Percentiles rank a stretch among this genome's conserved stretches.
These are phyloP conservation scores for Diutina ranongensis DNA, from an alignment of 1,139 yeast species.

Conservation along the genomic window DNA sequence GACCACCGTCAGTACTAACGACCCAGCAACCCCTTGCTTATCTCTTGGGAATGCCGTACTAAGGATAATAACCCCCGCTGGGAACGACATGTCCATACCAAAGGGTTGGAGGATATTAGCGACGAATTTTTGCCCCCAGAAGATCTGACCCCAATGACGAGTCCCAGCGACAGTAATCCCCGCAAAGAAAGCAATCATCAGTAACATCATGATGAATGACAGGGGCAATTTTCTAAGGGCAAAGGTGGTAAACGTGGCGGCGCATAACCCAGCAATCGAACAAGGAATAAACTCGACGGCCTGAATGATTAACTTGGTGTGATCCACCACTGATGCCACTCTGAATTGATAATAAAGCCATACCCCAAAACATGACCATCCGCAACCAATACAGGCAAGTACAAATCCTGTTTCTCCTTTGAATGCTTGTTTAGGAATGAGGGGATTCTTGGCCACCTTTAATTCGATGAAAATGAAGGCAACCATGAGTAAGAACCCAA, in stretches of 20 bases:
- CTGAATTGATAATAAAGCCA: constrained; percentile 40
- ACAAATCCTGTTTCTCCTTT: constrained; percentile 32
- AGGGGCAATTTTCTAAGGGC: constrained; percentile 28
- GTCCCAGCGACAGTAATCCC: constrained; percentile 34
- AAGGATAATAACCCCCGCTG: constrained; percentile 7
- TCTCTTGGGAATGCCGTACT: constrained; percentile 1
- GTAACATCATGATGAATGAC: constrained; percentile 29
- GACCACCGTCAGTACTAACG: constrained; percentile 7
- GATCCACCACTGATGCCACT: constrained; percentile 22
- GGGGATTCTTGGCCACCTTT: constrained; percentile 25
- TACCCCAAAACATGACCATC: constrained; percentile 53
- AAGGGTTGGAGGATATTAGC: constrained; percentile 34
- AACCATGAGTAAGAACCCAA: constrained; percentile 28
- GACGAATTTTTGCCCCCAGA: constrained; percentile 45
- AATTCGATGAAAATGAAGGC: constrained; percentile 26
- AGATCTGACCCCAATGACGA: constrained; percentile 33
- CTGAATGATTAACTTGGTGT: constrained; percentile 21
- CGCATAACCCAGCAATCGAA: constrained; percentile 29
- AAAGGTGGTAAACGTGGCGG: constrained; percentile 32
- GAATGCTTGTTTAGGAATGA: constrained; percentile 33
- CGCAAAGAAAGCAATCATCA: constrained; percentile 33
- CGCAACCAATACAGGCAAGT: constrained; percentile 38
- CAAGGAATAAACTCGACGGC: constrained; percentile 31
- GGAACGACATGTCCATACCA: constrained; percentile 18
- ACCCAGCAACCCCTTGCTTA: constrained; percentile 7